Base-by-base conservation (phyloP, 495 filamentous ascomycete species). In the Talaromyces adpressus region DNA sequence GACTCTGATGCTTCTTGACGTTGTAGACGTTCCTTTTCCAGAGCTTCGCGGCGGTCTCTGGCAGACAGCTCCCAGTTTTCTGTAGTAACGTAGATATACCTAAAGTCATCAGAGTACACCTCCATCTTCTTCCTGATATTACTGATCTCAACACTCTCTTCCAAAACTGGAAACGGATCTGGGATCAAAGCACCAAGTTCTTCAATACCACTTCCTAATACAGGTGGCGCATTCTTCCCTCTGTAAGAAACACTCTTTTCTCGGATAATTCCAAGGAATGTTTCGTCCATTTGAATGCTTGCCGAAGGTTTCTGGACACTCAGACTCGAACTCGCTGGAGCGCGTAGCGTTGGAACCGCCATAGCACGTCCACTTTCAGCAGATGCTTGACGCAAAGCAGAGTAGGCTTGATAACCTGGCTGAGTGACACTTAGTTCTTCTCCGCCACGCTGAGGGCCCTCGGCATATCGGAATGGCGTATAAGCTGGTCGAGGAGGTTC, bases 1-100 rank as follows among this genome's bases (percentile, higher is more conserved):
- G 67, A 72, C 59, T 85, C 84, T 3, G 81, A 82, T 65, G 84
- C 77, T 52, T 84, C 79, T 68, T 85, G 84, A 39, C 85, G 79
- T 59, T 62, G 64, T 49, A 73, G 72, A 4, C 84, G 81, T 41
- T 81, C 79, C 52, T 73, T 69, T 2, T 85, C 82, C 49, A 83
- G 64, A 51, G 69, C 69, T 32, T 75, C 70, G 18, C 80, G 81
- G 27, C 74, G 73, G 51, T 68, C 65, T 59, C 77, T 73, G 14
- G 76, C 77, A 11, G 73, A 64, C 12, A 65, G 66, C 57, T 86
- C 84, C 81, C 81, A 86, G 0, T 68, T 64, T 45, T 73, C 71
- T 2, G 78, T 70, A 5, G 75, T 66, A n/a, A 76, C 69, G 34
- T 71, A 69, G 27, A 87, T 80, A 64, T 79, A 85, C 39, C 71